Conservation (phyloP, 768 basidiomycete species). For the Candolleomyces efflorescens region DNA sequence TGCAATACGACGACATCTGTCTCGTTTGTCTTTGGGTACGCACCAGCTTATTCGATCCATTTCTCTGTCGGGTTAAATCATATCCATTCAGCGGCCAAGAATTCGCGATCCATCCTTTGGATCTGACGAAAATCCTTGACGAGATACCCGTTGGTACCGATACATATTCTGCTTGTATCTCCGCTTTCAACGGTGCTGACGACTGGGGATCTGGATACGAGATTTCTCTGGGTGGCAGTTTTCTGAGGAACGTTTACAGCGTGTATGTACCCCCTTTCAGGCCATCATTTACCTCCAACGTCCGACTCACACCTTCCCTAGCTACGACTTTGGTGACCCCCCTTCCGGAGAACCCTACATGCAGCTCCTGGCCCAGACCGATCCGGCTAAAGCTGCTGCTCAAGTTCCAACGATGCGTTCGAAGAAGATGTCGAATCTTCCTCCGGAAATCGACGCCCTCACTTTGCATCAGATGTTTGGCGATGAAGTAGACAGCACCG, state of each 20-base stretch:
- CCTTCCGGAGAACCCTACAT: background rate
- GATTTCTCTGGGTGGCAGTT: slow-evolving; percentile 4
- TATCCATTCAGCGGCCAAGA: slow-evolving; percentile 20
- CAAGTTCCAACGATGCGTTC: background rate
- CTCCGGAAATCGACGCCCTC: background rate
- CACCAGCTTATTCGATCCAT: slow-evolving; percentile 16
- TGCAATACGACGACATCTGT: slow-evolving; percentile 30
- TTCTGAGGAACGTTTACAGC: slow-evolving; percentile 9
- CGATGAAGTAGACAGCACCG: background rate
- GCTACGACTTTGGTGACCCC: slow-evolving; percentile 2
- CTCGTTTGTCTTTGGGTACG: slow-evolving; percentile 35
- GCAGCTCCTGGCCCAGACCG: slow-evolving; percentile 4
- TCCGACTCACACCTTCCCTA: background rate
- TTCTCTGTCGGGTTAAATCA: background rate
- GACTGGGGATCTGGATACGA: slow-evolving; percentile 15
- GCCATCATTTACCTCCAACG: background rate
- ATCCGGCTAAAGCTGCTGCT: background rate
- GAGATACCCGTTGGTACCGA: slow-evolving; percentile 20
- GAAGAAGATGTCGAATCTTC: background rate
- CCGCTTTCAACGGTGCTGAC: slow-evolving; percentile 28
- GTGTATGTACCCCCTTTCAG: background rate
- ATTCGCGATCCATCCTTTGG: slow-evolving; percentile 41
- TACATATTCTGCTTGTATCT: slow-evolving; percentile 33
- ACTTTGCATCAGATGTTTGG: background rate
- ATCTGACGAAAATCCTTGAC: slow-evolving; percentile 28